A percentile compares a stretch with the other conserved stretches of the same genome.
Conservation (phyloP, 1,284 basidiomycete genomes). For the Cystobasidium slooffiae region DNA sequence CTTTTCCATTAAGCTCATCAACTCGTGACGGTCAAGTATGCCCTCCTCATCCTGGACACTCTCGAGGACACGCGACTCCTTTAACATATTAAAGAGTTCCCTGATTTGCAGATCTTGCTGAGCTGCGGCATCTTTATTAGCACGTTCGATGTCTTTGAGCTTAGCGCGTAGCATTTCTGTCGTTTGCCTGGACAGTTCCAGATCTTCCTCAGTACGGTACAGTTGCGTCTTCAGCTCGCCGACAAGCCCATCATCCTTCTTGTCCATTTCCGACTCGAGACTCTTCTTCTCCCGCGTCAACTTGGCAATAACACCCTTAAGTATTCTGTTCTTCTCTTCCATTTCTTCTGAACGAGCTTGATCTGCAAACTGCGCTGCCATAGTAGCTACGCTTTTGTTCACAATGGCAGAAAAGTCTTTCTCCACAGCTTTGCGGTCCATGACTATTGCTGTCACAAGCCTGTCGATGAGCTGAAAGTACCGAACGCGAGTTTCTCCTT, state of each 20-base stretch:
- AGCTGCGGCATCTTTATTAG: slow-evolving; percentile 83
- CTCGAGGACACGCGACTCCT: slow-evolving; percentile 76
- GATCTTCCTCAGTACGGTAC: slow-evolving; percentile 75
- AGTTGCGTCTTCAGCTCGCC: slow-evolving; percentile 78
- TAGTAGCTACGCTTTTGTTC: slow-evolving; percentile 84
- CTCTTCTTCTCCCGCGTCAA: slow-evolving; percentile 63
- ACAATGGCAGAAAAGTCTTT: slow-evolving; percentile 81
- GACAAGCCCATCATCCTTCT: slow-evolving; percentile 80
- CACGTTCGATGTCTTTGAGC: slow-evolving; percentile 75
- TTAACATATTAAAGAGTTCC: slow-evolving; percentile 90
- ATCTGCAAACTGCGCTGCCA: slow-evolving; percentile 89
- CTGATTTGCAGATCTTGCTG: slow-evolving; percentile 90
- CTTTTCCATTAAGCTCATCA: slow-evolving; percentile 79
- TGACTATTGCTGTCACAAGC: slow-evolving; percentile 88
- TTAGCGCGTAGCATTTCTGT: slow-evolving; percentile 64
- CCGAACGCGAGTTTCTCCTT: slow-evolving; percentile 78
- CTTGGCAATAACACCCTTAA: slow-evolving; percentile 68
- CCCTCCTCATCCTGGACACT: slow-evolving; percentile 70
- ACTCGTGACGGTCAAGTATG: slow-evolving; percentile 74
- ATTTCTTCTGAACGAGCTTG: slow-evolving; percentile 79
- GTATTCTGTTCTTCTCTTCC: slow-evolving; percentile 75
- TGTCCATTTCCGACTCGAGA: slow-evolving; percentile 77
- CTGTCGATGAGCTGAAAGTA: slow-evolving; percentile 93
- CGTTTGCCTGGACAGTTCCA: slow-evolving; percentile 76
- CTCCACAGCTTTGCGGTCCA: slow-evolving; percentile 73